Base-by-base conservation (phyloP, 129 eudicot species). In the Apium graveolens region DNA sequence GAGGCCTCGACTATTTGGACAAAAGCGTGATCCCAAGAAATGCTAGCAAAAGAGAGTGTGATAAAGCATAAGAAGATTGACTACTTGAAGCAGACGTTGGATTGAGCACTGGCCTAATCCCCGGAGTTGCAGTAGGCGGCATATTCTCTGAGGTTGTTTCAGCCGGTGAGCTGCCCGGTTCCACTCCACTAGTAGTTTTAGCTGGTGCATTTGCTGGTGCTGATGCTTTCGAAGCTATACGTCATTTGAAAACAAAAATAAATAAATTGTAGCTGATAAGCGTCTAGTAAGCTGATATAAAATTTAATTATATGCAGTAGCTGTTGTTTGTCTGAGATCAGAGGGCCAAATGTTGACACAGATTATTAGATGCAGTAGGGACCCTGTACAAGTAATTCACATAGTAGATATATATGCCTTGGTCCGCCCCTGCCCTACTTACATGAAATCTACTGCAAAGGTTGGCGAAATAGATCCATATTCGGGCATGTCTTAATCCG, bases 61-160 rank as follows among this genome's bases (percentile, higher is more conserved):
- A 46, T 77, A 82, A 44, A 27, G 82, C 35, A 32, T 55, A 57
- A 21, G 89, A 79, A 41, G 78, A 60, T 60, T 2, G 68, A 60
- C 32, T 70, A 79, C 49, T 84, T 63, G 96, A 81, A 55, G 89
- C 86, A 37, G 98, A 89, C 21, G 82, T 62, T 46, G 89, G 91
- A 74, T 82, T 87, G 35, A 84, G 46, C 78, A 90, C 91, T 14
- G 97, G 97, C 78, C 89, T 79, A 70, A 83, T 82, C 72, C 91
- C 85, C 4, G 93, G 83, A 82, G 86, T 83, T 75, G 79, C 78
- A 5, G 82, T 73, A 80, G 89, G 89, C 44, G 81, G 78, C 9
- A 79, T 62, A 3, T 60, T 26, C 68, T 57, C 66, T 57, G 66
- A 57, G 12, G 66, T 41, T 21, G 49, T 63, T 27, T 29, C 70